Evolutionary conservation across 148 eudicot genomes (phyloP), one percentile per base, ranked within the genome.

Genomic region (Gaultheria prostrata): DNA sequence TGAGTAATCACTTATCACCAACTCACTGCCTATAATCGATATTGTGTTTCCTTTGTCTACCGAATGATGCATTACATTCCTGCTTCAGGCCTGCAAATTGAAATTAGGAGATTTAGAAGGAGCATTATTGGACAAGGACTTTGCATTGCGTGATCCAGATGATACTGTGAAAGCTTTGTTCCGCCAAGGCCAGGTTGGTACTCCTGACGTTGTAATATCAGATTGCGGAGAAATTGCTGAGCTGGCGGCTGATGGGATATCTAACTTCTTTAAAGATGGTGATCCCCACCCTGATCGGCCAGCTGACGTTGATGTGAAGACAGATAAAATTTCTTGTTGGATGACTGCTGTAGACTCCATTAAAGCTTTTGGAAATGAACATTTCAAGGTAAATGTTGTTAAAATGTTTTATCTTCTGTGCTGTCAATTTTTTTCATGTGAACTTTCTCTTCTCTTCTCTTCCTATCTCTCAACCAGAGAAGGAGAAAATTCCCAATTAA

Each of bases 221-320:
- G 91, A 95, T 84, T 95, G 97, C 88, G 98, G 98, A 80, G 94
- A 93, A 87, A 89, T 95, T 76, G 91, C 92, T 1, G 94, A 91
- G 77, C 97, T 94, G 50, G 92, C 69, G 74, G 98, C 89, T 90
- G 94, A 93, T 89, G 98, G 98, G 46, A 53, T 92, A 2, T 46
- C 86, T 45, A 89, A 95, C 88, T 93, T 92, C 77, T 95, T 95
- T 76, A 92, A 91, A 85, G 98, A 95, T 87, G 98, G 98, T 50
- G 98, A 95, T 75, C 57, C 82, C 12, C 92, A 88, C 81, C 97
- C 98, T 88, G 98, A 95, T 81, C 93, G 93, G 92, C 97, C 93
- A 71, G 86, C 85, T 84, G 98, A 95, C 84, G 92, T 95, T 78
- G 93, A 92, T 69, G 61, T 39, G 6, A 92, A 91, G 83, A 83